Evolutionary conservation across 345 rosid genomes (phyloP), one percentile per base, ranked within the genome.

Genomic region (Orychophragmus violaceus): DNA sequence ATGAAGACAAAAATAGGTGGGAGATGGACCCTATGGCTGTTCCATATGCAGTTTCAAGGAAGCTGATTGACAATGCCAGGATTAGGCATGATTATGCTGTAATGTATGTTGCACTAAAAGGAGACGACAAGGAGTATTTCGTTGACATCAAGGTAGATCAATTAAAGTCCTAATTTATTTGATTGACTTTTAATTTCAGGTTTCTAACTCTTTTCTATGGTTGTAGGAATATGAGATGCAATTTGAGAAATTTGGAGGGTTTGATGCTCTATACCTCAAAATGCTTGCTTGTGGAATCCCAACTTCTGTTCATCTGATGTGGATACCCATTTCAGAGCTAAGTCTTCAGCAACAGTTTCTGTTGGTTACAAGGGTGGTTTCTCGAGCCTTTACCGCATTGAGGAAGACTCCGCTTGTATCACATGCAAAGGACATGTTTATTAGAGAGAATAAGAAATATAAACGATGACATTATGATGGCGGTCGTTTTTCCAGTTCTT

Each of bases 61-160:
- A 84, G 78, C 81, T 91, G 48, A 81, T 89, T 61, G 84, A 85
- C 48, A 78, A 67, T 80, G 92, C 88, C 52, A 81, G 95, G 65
- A 87, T 91, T 72, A 85, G 98, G 83, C 98, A 89, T 80, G 98
- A 91, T 74, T 91, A 85, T 89, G 96, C 84, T 75, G 83, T 83
- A 62, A 89, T 91, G 98, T 85, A 81, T 77, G 58, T 89, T 74
- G 74, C 85, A 48, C 60, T 91, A 24, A 91, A 91, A 76, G 98
- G 92, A 71, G 98, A 91, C 65, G 86, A 82, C 60, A 83, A 81
- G 81, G 92, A 89, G 74, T 85, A 71, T 76, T 83, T 66, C 68
- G 83, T 91, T 66, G 87, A 89, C 61, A 67, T 87, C 56, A 87
- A 87, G 96, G 98, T 91, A 78, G 57, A 35, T 62, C 32, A 62